These are phyloP conservation scores for Tripterygium wilfordii DNA, from an alignment of 177 flowering plant species.

Conservation along the genomic window DNA sequence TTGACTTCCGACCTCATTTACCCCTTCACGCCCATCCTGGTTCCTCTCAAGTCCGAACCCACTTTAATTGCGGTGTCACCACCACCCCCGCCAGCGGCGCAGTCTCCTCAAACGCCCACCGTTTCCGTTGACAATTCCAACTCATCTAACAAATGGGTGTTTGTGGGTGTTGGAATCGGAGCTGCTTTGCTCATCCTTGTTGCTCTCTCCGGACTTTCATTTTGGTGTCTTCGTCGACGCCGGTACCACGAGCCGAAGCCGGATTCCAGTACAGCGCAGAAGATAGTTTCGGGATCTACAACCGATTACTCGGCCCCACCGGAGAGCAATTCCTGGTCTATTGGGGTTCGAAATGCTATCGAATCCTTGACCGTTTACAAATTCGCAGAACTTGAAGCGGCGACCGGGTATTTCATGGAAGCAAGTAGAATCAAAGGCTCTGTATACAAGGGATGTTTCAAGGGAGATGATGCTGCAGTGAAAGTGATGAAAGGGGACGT, in stretches of 20 bases:
- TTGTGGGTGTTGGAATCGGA: conserved; percentile 47
- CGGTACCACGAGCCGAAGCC: conserved; percentile 1
- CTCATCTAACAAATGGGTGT: conserved; percentile 39
- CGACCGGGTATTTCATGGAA: conserved; percentile 46
- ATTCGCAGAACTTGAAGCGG: conserved; percentile 49
- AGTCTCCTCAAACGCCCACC: conserved; percentile 22
- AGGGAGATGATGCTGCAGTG: conserved; percentile 58
- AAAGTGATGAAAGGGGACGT: conserved; percentile 69
- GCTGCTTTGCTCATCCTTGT: conserved; percentile 28
- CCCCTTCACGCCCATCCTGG: conserved; percentile 46
- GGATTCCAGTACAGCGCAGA: background rate
- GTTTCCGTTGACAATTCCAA: background rate
- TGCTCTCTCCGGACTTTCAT: conserved; percentile 13
- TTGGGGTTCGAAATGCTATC: conserved; percentile 28
- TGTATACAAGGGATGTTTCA: conserved; percentile 47
- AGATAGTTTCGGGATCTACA: background rate
- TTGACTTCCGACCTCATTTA: conserved; percentile 15
- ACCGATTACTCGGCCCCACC: conserved; percentile 4
- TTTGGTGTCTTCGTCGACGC: conserved; percentile 21
- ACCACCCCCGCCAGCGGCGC: background rate
- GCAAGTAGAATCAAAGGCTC: conserved; percentile 46
- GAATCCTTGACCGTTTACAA: conserved; percentile 50
- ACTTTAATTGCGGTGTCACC: conserved; percentile 3
- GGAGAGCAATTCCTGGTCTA: conserved; percentile 12
- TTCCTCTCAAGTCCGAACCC: conserved; percentile 42